phyloP scores from a whole-genome alignment of 495 filamentous ascomycete species.

The Penicillium verhagenii region DNA sequence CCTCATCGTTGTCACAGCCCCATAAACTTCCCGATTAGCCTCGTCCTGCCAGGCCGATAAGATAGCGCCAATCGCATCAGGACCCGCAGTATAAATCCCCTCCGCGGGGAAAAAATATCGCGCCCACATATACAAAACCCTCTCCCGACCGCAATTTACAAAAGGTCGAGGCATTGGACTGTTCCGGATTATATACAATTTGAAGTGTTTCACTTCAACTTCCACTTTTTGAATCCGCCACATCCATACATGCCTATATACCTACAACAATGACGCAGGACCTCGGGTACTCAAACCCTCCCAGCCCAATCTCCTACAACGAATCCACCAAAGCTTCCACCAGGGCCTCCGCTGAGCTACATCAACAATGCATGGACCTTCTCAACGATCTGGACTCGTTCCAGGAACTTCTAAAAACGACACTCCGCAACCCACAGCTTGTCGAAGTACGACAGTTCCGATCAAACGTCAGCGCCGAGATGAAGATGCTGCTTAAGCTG shows the following conservation, averaged over 20 bases:
- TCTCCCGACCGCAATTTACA: background rate
- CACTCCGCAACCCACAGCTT: constrained; percentile 47
- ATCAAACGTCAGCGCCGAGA: constrained; percentile 46
- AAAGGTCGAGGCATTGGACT: too few species aligned
- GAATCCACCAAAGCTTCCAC: constrained; percentile 8
- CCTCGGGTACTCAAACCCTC: constrained; percentile 1
- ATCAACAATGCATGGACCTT: constrained; percentile 41
- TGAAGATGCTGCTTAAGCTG: constrained; percentile 51
- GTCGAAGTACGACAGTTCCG: constrained; percentile 54
- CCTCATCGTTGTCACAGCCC: background rate
- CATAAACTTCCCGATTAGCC: background rate
- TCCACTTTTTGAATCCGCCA: background rate
- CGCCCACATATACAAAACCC: background rate
- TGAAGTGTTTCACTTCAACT: background rate
- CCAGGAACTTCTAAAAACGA: constrained; percentile 40
- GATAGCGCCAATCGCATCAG: background rate
- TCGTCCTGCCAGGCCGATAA: background rate
- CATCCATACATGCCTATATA: background rate
- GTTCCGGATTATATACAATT: too few species aligned
- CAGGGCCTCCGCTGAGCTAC: constrained; percentile 27
- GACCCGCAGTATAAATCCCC: background rate
- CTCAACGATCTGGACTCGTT: constrained; percentile 50
- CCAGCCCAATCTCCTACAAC: background rate
- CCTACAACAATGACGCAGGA: constrained; percentile 13
- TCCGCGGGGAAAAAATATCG: background rate